A percentile compares a stretch with the other conserved stretches of the same genome.
phyloP scores from a whole-genome alignment of 177 flowering plant species.

The Telopea speciosissima region DNA sequence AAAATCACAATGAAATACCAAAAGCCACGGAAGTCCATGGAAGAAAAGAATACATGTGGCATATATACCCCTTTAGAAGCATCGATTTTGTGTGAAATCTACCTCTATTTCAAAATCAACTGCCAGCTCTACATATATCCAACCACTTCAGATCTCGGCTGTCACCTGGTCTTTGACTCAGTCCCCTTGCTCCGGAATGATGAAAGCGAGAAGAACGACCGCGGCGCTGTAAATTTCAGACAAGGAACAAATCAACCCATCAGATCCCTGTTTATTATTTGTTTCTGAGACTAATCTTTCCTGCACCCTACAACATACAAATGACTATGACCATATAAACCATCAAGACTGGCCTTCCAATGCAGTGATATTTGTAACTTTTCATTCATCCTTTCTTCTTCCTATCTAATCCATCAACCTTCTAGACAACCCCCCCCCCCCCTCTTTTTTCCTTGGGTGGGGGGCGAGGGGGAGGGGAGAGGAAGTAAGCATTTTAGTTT shows the following conservation, averaged over 20 bases:
- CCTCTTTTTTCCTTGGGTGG: too few relatives aligned
- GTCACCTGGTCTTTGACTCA: conserved; percentile 72
- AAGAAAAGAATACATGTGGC: conserved; percentile 15
- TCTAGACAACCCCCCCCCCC: too few relatives aligned
- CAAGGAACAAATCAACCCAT: not conserved
- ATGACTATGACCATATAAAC: not conserved
- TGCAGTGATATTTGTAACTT: not conserved
- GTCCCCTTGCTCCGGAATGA: conserved; percentile 92
- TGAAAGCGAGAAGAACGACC: conserved; percentile 83
- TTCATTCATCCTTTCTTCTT: not conserved
- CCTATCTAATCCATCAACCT: not conserved
- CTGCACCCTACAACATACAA: not conserved
- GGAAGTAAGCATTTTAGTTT: not conserved
- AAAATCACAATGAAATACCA: conserved; percentile 5
- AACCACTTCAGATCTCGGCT: conserved; percentile 6
- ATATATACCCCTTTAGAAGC: conserved; percentile 14
- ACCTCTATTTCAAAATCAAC: conserved; percentile 18
- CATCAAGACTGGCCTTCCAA: not conserved
- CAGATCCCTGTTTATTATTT: not conserved
- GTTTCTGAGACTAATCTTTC: not conserved
- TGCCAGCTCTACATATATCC: conserved; percentile 10
- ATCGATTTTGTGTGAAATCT: conserved; percentile 15
- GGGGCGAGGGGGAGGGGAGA: too few relatives aligned
- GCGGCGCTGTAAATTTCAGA: conserved; percentile 53
- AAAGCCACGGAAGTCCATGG: conserved; percentile 8